Evolutionary conservation across 2,329 filamentous ascomycete species (phyloP), one percentile per base, ranked within the genome.

Genomic region (Fusarium miscanthi): DNA sequence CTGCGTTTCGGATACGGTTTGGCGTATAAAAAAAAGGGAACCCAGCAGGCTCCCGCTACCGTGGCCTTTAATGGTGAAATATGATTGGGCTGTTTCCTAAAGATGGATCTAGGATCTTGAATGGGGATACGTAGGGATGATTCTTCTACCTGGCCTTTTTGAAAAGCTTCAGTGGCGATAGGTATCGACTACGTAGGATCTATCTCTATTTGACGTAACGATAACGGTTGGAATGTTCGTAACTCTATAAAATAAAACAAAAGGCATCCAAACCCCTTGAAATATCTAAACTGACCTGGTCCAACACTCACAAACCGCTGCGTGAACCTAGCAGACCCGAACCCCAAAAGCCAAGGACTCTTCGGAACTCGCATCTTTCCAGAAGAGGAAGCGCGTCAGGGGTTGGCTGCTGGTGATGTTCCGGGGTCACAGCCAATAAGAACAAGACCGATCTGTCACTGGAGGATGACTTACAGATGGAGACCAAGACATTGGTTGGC

Each of bases 351-450:
- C 62, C 58, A 54, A 63, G 58, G 31, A 54, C 58, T 69, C 56
- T 51, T 62, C 51, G 27, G 56, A 62, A 63, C 48, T 71, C 68
- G 65, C 49, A 37, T 25, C 54, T 59, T 59, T 63, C 72, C 72
- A 49, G 59, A 74, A 72, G 23, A 52, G 72, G 72, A 62, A 74
- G 72, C 59, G 71, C 60, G 52, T 74, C 72, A 74, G 71, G 72
- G 72, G 72, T 69, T 52, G 43, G 40, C 45, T 56, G 35, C 48
- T 46, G 52, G 46, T 54, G 59, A 48, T 67, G 27, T 40, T 49
- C 66, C 37, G 63, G 65, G 46, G 38, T 35, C 19, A 23, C 46
- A 48, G 42, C 70, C 70, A 73, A 73, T 73, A 38, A 68, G n/a
- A 73, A 16, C 38, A 51, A 35, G 14, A 10, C 45, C 19, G 51